Conservation (phyloP, 1,284 basidiomycete species). For the Cerrena zonata region DNA sequence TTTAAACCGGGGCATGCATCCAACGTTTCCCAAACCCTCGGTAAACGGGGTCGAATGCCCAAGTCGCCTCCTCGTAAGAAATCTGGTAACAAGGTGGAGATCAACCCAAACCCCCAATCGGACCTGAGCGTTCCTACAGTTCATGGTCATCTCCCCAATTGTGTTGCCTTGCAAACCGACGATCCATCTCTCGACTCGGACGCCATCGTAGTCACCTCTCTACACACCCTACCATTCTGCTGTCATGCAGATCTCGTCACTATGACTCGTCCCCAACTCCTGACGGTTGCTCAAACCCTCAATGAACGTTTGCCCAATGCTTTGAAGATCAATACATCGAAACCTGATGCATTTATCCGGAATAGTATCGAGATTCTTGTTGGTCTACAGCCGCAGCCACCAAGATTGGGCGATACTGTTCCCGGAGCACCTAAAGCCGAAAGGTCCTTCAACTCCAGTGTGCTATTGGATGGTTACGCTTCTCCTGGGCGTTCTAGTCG, state of each 20-base stretch:
- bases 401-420: not conserved
- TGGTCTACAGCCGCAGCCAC: slow-evolving; percentile 33
- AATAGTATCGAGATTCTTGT: slow-evolving; percentile 46
- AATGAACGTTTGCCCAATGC: slow-evolving; percentile 44
- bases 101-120: too few species aligned
- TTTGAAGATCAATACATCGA: slow-evolving; percentile 38
- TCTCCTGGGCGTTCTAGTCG: not conserved
- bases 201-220: slow-evolving; percentile 51
- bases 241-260: slow-evolving; percentile 57
- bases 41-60: not conserved
- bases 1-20: not conserved
- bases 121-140: not conserved
- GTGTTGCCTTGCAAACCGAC: slow-evolving; percentile 46
- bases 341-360: slow-evolving; percentile 35
- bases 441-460: slow-evolving; percentile 10
- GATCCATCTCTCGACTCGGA: slow-evolving; percentile 44
- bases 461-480: not conserved
- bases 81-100: not conserved
- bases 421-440: slow-evolving; percentile 9
- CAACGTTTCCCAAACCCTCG: not conserved
- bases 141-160: slow-evolving; percentile 6
- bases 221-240: slow-evolving; percentile 48
- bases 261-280: slow-evolving; percentile 44
- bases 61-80: not conserved
- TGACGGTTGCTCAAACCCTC: slow-evolving; percentile 39